These are phyloP conservation scores for Talaromyces nanjingensis DNA, from an alignment of 495 filamentous ascomycete species.

Conservation along the genomic window DNA sequence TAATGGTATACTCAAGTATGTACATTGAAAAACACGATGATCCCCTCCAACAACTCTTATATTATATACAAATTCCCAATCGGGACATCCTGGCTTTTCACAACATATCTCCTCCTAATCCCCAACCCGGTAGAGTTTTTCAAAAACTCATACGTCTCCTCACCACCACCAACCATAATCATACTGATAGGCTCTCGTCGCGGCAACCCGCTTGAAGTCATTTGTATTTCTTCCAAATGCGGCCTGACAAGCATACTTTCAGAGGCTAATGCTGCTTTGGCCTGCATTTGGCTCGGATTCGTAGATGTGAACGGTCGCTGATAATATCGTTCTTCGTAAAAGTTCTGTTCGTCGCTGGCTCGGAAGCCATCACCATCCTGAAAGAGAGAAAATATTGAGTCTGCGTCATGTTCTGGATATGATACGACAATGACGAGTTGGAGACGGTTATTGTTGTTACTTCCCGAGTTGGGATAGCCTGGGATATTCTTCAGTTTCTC, in stretches of 20 bases:
- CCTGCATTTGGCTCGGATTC: slow-evolving; percentile 12
- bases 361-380: background rate
- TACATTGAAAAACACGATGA: background rate
- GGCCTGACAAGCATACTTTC: slow-evolving; percentile 54
- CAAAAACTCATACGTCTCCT: slow-evolving; percentile 58
- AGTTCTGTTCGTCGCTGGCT: background rate
- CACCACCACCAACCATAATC: slow-evolving; percentile 77
- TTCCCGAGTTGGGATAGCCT: slow-evolving; percentile 50
- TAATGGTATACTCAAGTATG: background rate
- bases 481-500: slow-evolving; percentile 81
- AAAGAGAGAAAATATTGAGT: background rate
- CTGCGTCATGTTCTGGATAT: slow-evolving; percentile 20
- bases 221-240: slow-evolving; percentile 67
- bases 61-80: slow-evolving; percentile 76
- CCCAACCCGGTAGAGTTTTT: slow-evolving; percentile 56
- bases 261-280: slow-evolving; percentile 31
- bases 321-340: background rate
- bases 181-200: slow-evolving; percentile 71
- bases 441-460: slow-evolving; percentile 39
- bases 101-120: slow-evolving; percentile 67
- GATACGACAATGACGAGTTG: slow-evolving; percentile 82
- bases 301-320: slow-evolving; percentile 7
- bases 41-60: slow-evolving; percentile 17
- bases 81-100: slow-evolving; percentile 72
- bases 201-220: slow-evolving; percentile 61